Conservation (phyloP, 148 eudicot species). For the Chenopodium berlandieri region DNA sequence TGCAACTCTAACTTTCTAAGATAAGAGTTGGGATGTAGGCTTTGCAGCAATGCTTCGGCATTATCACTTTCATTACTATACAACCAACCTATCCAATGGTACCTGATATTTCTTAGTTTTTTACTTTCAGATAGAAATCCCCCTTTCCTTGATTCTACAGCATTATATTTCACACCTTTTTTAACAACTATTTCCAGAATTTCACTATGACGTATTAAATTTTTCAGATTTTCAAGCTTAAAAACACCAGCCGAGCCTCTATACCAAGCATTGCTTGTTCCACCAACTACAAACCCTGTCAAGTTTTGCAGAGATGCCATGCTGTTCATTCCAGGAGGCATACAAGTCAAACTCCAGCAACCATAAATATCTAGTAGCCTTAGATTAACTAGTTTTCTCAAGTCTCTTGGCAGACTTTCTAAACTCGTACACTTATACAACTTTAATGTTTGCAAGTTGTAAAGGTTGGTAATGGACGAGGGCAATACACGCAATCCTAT, state of each 20-base stretch:
- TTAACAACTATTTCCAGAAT: neutral
- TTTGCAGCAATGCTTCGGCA: neutral
- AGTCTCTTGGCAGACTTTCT: no score
- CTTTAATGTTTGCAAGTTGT: neutral
- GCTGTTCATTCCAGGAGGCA: constrained; percentile 2
- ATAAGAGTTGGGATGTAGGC: neutral
- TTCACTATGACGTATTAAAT: neutral
- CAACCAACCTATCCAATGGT: no score
- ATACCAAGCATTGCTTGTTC: no score
- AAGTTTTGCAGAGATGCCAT: neutral
- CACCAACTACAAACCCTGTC: neutral
- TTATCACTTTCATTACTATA: neutral
- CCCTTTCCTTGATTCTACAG: neutral
- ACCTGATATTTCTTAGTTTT: neutral
- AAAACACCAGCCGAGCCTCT: no score
- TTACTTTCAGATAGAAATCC: neutral
- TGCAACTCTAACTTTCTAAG: neutral
- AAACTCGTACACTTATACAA: rapidly evolving
- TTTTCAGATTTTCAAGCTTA: neutral
- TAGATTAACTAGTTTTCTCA: no score
- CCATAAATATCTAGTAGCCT: no score
- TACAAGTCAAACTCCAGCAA: neutral
- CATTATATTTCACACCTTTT: neutral
- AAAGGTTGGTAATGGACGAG: neutral
- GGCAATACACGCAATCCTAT: neutral